These are phyloP conservation scores for Babesia caballi DNA, from an alignment of 169 alveolate species.

Conservation along the genomic window DNA sequence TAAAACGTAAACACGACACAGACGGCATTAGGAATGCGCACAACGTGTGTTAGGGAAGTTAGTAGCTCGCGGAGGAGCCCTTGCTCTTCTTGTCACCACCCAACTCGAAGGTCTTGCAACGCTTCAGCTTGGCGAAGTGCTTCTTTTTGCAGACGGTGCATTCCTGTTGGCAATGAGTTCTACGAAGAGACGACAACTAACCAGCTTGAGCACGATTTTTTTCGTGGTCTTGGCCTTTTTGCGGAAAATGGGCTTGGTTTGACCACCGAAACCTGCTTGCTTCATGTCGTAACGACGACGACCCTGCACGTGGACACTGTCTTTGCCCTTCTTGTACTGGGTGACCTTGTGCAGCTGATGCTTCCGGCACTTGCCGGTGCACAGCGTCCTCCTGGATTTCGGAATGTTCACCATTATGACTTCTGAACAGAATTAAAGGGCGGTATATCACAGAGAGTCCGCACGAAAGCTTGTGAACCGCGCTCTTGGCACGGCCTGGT, in stretches of 20 bases:
- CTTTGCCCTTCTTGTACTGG: constrained; percentile 98
- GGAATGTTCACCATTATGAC: constrained; percentile 88
- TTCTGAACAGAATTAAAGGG: not conserved
- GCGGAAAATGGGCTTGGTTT: constrained; percentile 97
- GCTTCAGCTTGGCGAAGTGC: constrained; percentile 93
- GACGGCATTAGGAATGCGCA: not conserved
- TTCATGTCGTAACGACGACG: constrained; percentile 98
- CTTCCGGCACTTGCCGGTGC: constrained; percentile 88
- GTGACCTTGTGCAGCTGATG: constrained; percentile 94
- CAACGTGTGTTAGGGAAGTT: constrained; percentile 7
- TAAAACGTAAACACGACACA: not conserved
- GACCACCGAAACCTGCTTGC: constrained; percentile 99
- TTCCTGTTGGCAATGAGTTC: constrained; percentile 77
- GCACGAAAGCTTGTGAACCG: too few species aligned
- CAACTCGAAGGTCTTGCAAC: constrained; percentile 98
- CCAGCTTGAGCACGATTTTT: constrained; percentile 94
- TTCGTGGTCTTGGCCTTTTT: constrained; percentile 99
- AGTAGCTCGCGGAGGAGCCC: constrained; percentile 75
- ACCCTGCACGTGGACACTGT: constrained; percentile 94
- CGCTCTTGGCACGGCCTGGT: too few species aligned
- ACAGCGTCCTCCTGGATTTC: constrained; percentile 88
- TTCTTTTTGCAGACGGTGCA: constrained; percentile 97
- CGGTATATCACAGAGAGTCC: not conserved
- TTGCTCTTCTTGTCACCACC: constrained; percentile 94
- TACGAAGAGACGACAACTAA: constrained; percentile 10